Evolutionary conservation across 306 rosid species (phyloP).

Genomic region (Cicer judaicum): DNA sequence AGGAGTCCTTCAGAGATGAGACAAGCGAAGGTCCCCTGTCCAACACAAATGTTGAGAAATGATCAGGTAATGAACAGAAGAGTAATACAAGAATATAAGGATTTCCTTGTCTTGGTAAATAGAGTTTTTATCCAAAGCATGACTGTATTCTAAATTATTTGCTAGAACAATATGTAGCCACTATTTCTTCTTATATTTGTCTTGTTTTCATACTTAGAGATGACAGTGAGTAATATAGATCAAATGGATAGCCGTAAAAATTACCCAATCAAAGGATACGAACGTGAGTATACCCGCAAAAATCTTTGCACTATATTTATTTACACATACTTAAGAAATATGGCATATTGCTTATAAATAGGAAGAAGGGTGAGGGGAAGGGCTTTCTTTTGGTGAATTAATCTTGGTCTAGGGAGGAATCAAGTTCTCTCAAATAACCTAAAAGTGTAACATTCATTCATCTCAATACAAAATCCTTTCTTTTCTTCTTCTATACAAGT

Average conservation of each 20-base stretch:
- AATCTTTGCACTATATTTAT: no score
- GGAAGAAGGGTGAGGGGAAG: background rate
- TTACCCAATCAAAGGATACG: background rate
- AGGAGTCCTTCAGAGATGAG: slow-evolving; percentile 88
- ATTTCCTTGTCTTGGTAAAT: slow-evolving; percentile 26
- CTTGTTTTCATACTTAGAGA: background rate
- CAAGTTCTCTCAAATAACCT: background rate
- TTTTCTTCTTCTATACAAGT: background rate
- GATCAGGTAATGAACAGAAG: slow-evolving; percentile 42
- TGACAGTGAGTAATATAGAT: slow-evolving; percentile 15
- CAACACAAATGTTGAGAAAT: slow-evolving; percentile 49
- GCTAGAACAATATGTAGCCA: slow-evolving; percentile 9
- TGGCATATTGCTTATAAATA: background rate
- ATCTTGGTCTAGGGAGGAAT: background rate
- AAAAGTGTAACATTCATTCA: background rate
- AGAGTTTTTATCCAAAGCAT: slow-evolving; percentile 24
- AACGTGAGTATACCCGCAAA: no score
- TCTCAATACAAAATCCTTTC: background rate
- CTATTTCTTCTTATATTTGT: slow-evolving; percentile 1
- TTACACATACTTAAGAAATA: no score
- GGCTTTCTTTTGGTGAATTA: background rate
- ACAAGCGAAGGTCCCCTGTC: slow-evolving; percentile 96
- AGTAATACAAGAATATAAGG: slow-evolving; percentile 35
- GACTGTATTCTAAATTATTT: slow-evolving; percentile 26
- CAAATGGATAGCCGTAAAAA: background rate